Evolutionary conservation across 805 yeast genomes (phyloP).

Genomic region (Teunomyces funiuensis): DNA sequence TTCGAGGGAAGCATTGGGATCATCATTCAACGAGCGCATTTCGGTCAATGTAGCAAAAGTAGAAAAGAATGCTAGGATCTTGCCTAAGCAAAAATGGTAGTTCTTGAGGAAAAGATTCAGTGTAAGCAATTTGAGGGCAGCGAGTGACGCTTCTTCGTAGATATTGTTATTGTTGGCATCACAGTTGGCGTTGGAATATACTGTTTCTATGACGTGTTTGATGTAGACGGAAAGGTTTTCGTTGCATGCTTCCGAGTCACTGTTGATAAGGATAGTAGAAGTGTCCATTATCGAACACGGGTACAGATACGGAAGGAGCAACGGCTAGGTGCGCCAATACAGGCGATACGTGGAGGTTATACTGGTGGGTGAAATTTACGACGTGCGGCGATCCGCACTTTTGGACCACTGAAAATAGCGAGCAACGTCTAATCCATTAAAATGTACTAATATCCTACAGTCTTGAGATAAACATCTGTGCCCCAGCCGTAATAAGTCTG

Average conservation of each 20-base stretch:
- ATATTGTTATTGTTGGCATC: constrained; percentile 12
- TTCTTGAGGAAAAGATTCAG: constrained; percentile 42
- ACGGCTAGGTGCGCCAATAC: background rate
- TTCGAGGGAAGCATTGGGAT: constrained; percentile 12
- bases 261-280: constrained; percentile 19
- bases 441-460: constrained; percentile 26
- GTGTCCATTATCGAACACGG: constrained; percentile 1
- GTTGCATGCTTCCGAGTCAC: constrained; percentile 42
- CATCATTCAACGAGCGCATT: constrained; percentile 2
- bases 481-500: constrained; percentile 47
- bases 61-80: constrained; percentile 32
- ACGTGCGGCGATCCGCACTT: background rate
- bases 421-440: background rate
- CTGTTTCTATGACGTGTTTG: constrained; percentile 33
- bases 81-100: constrained; percentile 36
- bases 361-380: background rate
- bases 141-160: constrained; percentile 32
- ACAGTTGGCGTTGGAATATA: constrained; percentile 16
- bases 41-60: constrained; percentile 22
- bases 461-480: constrained; percentile 44
- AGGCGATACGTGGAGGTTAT: background rate
- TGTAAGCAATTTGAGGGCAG: constrained; percentile 34
- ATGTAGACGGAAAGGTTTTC: constrained; percentile 34
- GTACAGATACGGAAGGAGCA: background rate
- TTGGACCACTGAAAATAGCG: background rate